phyloP scores from a whole-genome alignment of 139 green algal species.

The Volvox africanus region DNA sequence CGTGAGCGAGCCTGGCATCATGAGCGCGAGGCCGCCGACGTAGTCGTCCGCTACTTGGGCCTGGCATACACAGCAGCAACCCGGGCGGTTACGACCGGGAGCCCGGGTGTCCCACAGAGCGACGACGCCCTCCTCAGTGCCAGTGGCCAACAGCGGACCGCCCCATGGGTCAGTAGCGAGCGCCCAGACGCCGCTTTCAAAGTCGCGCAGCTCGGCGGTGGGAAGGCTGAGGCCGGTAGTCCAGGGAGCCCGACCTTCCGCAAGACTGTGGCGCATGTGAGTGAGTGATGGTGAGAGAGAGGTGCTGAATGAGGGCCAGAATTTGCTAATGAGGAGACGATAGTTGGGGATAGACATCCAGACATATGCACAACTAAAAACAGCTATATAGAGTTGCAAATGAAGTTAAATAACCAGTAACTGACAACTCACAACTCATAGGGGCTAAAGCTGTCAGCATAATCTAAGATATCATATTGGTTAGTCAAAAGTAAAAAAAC shows the following conservation, averaged over 20 bases:
- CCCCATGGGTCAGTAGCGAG: constrained; percentile 43
- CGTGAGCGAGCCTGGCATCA: not conserved
- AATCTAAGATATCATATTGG: too few species aligned
- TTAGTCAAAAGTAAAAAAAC: too few species aligned
- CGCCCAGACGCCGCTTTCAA: constrained; percentile 74
- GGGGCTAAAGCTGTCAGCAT: too few species aligned
- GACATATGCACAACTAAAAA: too few species aligned
- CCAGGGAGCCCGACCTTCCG: constrained; percentile 81
- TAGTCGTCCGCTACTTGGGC: constrained; percentile 70
- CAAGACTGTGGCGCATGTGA: constrained; percentile 41
- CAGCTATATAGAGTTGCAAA: too few species aligned
- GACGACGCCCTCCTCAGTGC: constrained; percentile 82
- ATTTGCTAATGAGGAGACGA: too few species aligned
- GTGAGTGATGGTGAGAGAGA: too few species aligned
- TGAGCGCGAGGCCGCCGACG: constrained; percentile 71
- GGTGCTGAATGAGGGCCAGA: too few species aligned
- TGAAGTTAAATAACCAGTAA: too few species aligned
- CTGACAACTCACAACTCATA: too few species aligned
- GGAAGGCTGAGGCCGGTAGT: constrained; percentile 27
- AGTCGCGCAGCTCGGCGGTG: constrained; percentile 58
- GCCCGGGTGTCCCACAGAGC: constrained; percentile 70
- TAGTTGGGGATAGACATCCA: too few species aligned
- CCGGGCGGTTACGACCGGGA: not conserved
- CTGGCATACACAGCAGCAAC: constrained; percentile 6
- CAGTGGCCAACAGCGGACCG: constrained; percentile 64